These are phyloP conservation scores for Talaromyces sp. DNA, from an alignment of 2,329 filamentous ascomycete species.

Conservation along the genomic window DNA sequence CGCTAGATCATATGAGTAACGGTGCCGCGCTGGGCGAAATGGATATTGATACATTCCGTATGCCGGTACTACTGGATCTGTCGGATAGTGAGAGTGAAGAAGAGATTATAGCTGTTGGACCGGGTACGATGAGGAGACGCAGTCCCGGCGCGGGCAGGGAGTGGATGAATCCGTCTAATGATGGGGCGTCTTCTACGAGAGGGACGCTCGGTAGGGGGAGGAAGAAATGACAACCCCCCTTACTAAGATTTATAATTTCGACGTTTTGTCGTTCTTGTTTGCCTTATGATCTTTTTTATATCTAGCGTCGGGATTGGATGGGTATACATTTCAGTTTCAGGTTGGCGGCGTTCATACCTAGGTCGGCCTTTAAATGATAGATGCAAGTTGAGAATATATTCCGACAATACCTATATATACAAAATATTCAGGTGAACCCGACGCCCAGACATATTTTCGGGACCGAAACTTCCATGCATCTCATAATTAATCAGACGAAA, in stretches of 20 bases:
- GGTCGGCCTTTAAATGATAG: neutral
- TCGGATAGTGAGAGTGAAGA: constrained; percentile 95
- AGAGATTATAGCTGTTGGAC: constrained; percentile 67
- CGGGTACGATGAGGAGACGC: constrained; percentile 82
- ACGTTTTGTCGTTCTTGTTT: neutral
- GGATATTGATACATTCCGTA: constrained; percentile 67
- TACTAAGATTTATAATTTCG: neutral
- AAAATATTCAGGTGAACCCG: neutral
- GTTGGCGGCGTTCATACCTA: neutral
- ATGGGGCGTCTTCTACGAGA: constrained; percentile 24
- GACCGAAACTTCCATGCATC: neutral
- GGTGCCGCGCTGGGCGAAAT: constrained; percentile 56
- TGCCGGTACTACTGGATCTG: constrained; percentile 91
- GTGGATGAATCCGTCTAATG: constrained; percentile 54
- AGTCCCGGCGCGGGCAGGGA: constrained; percentile 74
- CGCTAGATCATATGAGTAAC: constrained; percentile 56
- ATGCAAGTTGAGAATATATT: neutral
- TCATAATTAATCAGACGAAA: neutral
- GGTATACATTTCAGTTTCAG: constrained; percentile 3
- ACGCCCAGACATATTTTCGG: neutral
- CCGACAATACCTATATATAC: constrained; percentile 7
- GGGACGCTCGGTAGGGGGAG: constrained; percentile 5
- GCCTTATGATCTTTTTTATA: neutral
- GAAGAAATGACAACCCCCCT: constrained; percentile 12
- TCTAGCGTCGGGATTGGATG: neutral